phyloP scores from a whole-genome alignment of 305 asterid genomes.

The Rubia tinctorum region DNA sequence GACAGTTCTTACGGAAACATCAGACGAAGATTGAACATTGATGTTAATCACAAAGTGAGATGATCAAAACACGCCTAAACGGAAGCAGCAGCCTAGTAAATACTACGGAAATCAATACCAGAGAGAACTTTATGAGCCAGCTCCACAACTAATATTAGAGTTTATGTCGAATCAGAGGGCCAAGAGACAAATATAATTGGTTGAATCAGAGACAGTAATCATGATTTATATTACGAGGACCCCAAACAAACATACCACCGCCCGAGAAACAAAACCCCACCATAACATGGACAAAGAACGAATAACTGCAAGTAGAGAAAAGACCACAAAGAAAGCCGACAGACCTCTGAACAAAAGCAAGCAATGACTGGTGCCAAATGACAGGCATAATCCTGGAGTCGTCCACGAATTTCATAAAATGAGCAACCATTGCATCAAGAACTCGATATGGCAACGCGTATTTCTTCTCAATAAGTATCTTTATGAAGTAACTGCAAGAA shows the following conservation, averaged over 20 bases:
- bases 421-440: slow-evolving; percentile 90
- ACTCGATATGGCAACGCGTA: slow-evolving; percentile 96
- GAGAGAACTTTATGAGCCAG: not conserved
- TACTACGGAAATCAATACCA: not conserved
- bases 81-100: not conserved
- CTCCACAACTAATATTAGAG: not conserved
- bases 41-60: not conserved
- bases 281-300: not conserved
- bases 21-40: not conserved
- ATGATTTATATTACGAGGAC: not conserved
- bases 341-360: slow-evolving; percentile 88
- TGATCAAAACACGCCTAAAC: not conserved
- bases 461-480: slow-evolving; percentile 85
- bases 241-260: not conserved
- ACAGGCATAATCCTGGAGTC: slow-evolving; percentile 91
- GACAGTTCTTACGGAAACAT: not conserved
- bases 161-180: slow-evolving; percentile 1
- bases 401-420: slow-evolving; percentile 70
- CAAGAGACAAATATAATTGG: not conserved
- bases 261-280: not conserved
- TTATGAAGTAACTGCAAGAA: slow-evolving; percentile 68
- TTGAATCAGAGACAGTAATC: not conserved
- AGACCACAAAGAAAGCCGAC: slow-evolving; percentile 20
- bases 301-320: slow-evolving; percentile 3
- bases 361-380: slow-evolving; percentile 97